Evolutionary conservation across 2,329 filamentous ascomycete species (phyloP).

Genomic region (Penicillium sp.): DNA sequence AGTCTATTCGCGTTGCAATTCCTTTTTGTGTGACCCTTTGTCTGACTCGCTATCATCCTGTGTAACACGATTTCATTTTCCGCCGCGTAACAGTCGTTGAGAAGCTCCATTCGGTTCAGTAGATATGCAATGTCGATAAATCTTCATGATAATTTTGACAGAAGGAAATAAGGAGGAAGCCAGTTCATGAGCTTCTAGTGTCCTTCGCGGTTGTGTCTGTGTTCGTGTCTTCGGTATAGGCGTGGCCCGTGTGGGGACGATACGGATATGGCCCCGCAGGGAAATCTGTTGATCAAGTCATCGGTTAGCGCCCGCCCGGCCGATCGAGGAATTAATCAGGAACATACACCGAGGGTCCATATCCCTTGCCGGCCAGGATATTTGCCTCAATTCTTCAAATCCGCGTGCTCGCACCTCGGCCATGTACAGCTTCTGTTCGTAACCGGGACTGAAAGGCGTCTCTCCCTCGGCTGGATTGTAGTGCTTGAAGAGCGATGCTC

Average conservation of each 20-base stretch:
- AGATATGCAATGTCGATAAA: not conserved
- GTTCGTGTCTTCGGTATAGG: slow-evolving; percentile 2
- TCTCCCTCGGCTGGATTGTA: slow-evolving; percentile 24
- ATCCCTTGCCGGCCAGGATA: slow-evolving; percentile 21
- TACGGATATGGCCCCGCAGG: slow-evolving; percentile 11
- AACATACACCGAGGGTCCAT: slow-evolving; percentile 26
- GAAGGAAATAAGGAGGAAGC: not conserved
- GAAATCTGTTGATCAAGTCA: slow-evolving; percentile 9
- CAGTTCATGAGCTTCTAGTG: not conserved
- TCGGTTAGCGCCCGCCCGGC: slow-evolving; percentile 10
- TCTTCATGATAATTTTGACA: not conserved
- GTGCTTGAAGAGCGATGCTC: slow-evolving; percentile 31
- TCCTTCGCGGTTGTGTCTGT: slow-evolving; percentile 2
- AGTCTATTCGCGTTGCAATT: not conserved
- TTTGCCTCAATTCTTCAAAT: slow-evolving; percentile 21
- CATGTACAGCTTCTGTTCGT: slow-evolving; percentile 34
- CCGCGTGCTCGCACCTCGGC: slow-evolving; percentile 30
- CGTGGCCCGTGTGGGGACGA: slow-evolving; percentile 9
- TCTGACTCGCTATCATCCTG: not conserved
- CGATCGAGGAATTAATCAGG: not conserved
- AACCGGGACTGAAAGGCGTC: slow-evolving; percentile 18
- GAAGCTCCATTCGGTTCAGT: not conserved
- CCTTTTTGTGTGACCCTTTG: not conserved
- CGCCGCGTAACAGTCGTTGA: not conserved
- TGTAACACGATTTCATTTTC: not conserved